These are phyloP conservation scores for Pyrus communis DNA, from an alignment of 306 rosid genomes.

Conservation along the genomic window DNA sequence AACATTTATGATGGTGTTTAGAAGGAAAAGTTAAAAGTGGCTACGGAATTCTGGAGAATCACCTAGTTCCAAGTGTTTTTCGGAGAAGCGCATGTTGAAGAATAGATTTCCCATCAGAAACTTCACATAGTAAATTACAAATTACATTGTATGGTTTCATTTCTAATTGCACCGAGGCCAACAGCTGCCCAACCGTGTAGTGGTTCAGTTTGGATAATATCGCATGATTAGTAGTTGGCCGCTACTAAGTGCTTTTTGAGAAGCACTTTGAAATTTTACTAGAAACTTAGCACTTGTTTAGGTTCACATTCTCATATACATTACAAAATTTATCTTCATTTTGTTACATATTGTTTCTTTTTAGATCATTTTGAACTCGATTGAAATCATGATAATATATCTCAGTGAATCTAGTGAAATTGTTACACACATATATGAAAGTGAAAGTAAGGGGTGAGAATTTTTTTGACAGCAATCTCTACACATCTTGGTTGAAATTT, in stretches of 20 bases:
- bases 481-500: constrained; percentile 47
- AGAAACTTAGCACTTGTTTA: not conserved
- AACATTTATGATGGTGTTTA: not conserved
- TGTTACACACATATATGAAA: not conserved
- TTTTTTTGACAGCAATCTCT: constrained; percentile 59
- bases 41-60: not conserved
- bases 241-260: not conserved
- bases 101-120: too few species aligned
- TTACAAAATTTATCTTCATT: not conserved
- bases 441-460: constrained; percentile 30
- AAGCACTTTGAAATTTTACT: not conserved
- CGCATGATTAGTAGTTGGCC: not conserved
- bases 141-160: too few species aligned
- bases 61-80: not conserved
- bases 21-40: not conserved
- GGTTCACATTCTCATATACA: not conserved
- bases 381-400: not conserved
- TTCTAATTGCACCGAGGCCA: not conserved
- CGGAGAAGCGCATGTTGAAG: not conserved
- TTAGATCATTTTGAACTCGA: not conserved
- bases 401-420: not conserved
- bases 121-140: not conserved
- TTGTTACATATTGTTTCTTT: not conserved
- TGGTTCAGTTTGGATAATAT: not conserved
- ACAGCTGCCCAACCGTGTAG: too few species aligned